Evolutionary conservation across 1,139 yeast species (phyloP).

Genomic region (Saccharomycopsis crataegensis): DNA sequence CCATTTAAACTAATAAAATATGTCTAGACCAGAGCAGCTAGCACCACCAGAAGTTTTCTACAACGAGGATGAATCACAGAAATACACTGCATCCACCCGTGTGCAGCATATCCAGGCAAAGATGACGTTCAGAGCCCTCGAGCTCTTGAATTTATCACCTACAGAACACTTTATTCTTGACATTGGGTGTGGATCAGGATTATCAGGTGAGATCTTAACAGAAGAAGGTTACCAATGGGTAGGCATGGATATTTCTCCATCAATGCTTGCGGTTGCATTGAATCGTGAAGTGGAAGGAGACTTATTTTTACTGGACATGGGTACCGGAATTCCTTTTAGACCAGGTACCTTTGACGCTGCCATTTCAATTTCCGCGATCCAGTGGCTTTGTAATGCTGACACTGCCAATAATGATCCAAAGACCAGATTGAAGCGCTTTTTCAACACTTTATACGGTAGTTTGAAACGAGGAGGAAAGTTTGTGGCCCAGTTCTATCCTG

Average conservation of each 20-base stretch:
- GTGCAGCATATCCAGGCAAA: slow-evolving; percentile 97
- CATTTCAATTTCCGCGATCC: slow-evolving; percentile 88
- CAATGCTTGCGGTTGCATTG: slow-evolving; percentile 91
- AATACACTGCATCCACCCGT: slow-evolving; percentile 89
- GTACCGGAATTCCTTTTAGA: slow-evolving; percentile 88
- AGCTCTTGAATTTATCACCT: slow-evolving; percentile 65
- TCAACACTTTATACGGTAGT: slow-evolving; percentile 80
- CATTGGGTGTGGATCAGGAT: slow-evolving; percentile 96
- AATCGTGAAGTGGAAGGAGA: slow-evolving; percentile 94
- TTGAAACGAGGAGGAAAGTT: slow-evolving; percentile 93
- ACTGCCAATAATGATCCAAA: slow-evolving; percentile 79
- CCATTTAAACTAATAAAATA: slow-evolving; percentile 24
- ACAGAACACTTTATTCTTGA: slow-evolving; percentile 72
- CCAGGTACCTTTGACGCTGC: slow-evolving; percentile 98
- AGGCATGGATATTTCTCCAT: slow-evolving; percentile 95
- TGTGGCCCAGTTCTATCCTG: slow-evolving; percentile 95
- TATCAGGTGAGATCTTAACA: slow-evolving; percentile 86
- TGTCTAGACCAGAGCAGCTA: slow-evolving; percentile 96
- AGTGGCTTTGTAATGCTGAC: slow-evolving; percentile 98
- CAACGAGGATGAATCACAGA: slow-evolving; percentile 80
- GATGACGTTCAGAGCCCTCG: slow-evolving; percentile 92
- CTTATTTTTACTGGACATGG: slow-evolving; percentile 84
- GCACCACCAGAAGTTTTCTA: slow-evolving; percentile 98
- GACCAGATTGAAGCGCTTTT: slow-evolving; percentile 69
- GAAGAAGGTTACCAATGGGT: slow-evolving; percentile 95